These are phyloP conservation scores for Colletotrichum sp. DNA, from an alignment of 2,329 filamentous ascomycete species.

Conservation along the genomic window DNA sequence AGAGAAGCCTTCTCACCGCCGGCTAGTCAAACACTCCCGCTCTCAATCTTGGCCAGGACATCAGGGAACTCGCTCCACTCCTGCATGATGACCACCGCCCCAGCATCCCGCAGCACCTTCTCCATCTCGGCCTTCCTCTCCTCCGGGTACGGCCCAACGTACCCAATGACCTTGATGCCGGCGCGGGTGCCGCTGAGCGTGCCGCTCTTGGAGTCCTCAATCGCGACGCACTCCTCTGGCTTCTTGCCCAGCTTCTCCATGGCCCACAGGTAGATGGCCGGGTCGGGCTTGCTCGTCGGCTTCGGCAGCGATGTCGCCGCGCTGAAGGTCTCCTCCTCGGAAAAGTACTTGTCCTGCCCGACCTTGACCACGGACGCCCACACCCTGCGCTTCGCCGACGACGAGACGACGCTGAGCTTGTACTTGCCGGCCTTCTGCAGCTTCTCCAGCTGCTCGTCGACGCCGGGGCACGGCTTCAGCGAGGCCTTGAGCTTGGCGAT, in stretches of 20 bases:
- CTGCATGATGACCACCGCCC: conserved; percentile 66
- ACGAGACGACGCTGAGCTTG: conserved; percentile 80
- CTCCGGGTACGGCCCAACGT: conserved; percentile 78
- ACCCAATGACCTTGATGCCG: conserved; percentile 81
- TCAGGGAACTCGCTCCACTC: conserved; percentile 63
- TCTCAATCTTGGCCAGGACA: conserved; percentile 46
- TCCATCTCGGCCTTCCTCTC: conserved; percentile 70
- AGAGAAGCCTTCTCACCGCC: conserved; percentile 5
- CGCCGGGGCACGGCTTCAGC: conserved; percentile 72
- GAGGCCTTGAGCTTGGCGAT: conserved; percentile 78
- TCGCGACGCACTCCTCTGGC: conserved; percentile 74
- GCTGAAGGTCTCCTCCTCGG: conserved; percentile 76
- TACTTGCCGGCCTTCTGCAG: conserved; percentile 68
- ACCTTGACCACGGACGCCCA: conserved; percentile 80
- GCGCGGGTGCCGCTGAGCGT: conserved; percentile 76
- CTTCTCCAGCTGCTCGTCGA: conserved; percentile 69
- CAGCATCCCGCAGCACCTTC: conserved; percentile 62
- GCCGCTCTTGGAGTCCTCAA: conserved; percentile 90
- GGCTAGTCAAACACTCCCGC: conserved; percentile 21
- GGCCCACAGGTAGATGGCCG: conserved; percentile 83
- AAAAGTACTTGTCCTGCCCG: conserved; percentile 80
- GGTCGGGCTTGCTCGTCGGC: conserved; percentile 91
- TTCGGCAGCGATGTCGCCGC: conserved; percentile 78
- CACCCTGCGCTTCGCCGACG: conserved; percentile 79
- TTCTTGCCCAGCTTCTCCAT: conserved; percentile 75